These are phyloP conservation scores for Verticillium klebahnii DNA, from an alignment of 2,329 filamentous ascomycete species.

Conservation along the genomic window DNA sequence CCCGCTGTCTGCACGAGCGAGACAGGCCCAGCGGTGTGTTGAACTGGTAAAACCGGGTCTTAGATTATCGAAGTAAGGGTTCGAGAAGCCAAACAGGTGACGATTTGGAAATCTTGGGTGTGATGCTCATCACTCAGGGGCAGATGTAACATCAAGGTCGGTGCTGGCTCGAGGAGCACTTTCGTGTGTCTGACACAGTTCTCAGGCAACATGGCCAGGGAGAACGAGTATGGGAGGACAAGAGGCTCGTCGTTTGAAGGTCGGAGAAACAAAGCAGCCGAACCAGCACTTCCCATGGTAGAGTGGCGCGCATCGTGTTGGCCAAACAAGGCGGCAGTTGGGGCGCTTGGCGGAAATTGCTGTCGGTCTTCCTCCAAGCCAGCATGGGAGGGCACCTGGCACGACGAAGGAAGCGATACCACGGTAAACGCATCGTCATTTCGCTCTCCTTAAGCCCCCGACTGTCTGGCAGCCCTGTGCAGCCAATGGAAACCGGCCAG, in stretches of 20 bases:
- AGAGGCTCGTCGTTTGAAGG: background rate
- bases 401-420: background rate
- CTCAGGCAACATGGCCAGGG: too few species aligned
- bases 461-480: background rate
- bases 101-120: background rate
- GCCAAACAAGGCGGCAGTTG: background rate
- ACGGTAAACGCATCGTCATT: background rate
- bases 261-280: background rate
- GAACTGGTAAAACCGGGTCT: background rate
- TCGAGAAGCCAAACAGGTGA: background rate
- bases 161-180: background rate
- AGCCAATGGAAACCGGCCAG: background rate
- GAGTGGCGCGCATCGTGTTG: background rate
- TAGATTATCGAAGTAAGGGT: background rate
- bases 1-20: background rate
- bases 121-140: background rate
- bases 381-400: background rate
- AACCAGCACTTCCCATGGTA: background rate
- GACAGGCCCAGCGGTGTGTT: background rate
- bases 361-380: background rate
- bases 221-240: background rate
- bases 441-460: background rate
- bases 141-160: background rate
- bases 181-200: too few species aligned
- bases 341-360: background rate